These are phyloP conservation scores for Phaseolus coccineus DNA, from an alignment of 331 rosid genomes.

Conservation along the genomic window DNA sequence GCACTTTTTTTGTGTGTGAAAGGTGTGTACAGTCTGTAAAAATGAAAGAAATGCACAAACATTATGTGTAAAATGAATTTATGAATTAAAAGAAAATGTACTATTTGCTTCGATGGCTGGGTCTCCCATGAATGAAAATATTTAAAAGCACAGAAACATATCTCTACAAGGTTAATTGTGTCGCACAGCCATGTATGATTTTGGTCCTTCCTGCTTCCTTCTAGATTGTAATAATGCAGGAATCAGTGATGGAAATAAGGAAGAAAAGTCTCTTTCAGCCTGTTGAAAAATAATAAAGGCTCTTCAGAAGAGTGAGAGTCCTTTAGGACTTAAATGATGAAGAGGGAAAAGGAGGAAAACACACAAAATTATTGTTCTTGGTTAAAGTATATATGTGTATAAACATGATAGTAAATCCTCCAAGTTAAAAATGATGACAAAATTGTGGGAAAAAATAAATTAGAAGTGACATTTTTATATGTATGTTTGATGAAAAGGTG, in stretches of 20 bases:
- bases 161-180: constrained; percentile 35
- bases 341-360: background rate
- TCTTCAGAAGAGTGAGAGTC: constrained; percentile 39
- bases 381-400: background rate
- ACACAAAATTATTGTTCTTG: constrained; percentile 7
- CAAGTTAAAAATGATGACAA: background rate
- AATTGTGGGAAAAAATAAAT: background rate
- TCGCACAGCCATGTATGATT: constrained; percentile 5
- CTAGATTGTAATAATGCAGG: constrained; percentile 34
- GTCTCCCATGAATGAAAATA: constrained; percentile 22
- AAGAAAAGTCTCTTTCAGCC: constrained; percentile 34
- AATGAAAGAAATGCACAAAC: background rate
- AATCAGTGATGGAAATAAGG: constrained; percentile 25
- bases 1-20: no score
- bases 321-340: constrained; percentile 28
- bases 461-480: background rate
- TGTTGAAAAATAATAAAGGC: background rate
- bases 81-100: constrained; percentile 5
- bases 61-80: background rate
- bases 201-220: constrained; percentile 44
- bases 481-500: constrained; percentile 12
- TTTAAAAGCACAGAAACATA: constrained; percentile 23
- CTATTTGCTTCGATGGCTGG: constrained; percentile 14
- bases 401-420: background rate
- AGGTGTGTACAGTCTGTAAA: no score